Evolutionary conservation across 805 yeast species (phyloP).

Genomic region (Starmerella lactis-condensi): DNA sequence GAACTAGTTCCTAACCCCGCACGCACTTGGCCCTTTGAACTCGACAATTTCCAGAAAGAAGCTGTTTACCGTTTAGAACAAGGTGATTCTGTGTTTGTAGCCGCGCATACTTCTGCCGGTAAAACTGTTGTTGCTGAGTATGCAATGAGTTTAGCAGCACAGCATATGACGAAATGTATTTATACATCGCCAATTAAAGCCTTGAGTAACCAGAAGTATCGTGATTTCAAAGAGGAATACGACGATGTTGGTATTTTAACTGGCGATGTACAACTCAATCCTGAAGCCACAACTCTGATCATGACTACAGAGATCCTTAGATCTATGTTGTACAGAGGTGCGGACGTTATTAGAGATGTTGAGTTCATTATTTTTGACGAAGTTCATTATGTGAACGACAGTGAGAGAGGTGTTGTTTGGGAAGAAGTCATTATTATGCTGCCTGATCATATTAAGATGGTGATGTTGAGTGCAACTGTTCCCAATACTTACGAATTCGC

Average conservation of each 20-base stretch:
- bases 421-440: constrained; percentile 96
- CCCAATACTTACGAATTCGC: constrained; percentile 98
- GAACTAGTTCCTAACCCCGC: constrained; percentile 90
- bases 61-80: constrained; percentile 92
- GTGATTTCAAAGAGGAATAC: constrained; percentile 69
- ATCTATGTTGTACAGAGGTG: constrained; percentile 90
- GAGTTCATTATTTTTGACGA: constrained; percentile 96
- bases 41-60: constrained; percentile 90
- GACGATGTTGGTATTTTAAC: constrained; percentile 86
- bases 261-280: constrained; percentile 94
- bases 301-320: constrained; percentile 96
- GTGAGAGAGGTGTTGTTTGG: constrained; percentile 97
- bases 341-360: constrained; percentile 88
- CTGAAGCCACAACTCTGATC: constrained; percentile 86
- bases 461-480: constrained; percentile 85
- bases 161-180: constrained; percentile 92
- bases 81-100: constrained; percentile 96
- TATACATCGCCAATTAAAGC: constrained; percentile 94
- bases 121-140: constrained; percentile 96
- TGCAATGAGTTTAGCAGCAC: constrained; percentile 88
- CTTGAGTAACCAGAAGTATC: constrained; percentile 68
- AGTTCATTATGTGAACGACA: constrained; percentile 93
- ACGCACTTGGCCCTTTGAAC: constrained; percentile 80
- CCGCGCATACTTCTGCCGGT: constrained; percentile 98
- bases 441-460: constrained; percentile 88